Conservation (phyloP, 208 protist genomes). For the Trypanosoma mega region DNA sequence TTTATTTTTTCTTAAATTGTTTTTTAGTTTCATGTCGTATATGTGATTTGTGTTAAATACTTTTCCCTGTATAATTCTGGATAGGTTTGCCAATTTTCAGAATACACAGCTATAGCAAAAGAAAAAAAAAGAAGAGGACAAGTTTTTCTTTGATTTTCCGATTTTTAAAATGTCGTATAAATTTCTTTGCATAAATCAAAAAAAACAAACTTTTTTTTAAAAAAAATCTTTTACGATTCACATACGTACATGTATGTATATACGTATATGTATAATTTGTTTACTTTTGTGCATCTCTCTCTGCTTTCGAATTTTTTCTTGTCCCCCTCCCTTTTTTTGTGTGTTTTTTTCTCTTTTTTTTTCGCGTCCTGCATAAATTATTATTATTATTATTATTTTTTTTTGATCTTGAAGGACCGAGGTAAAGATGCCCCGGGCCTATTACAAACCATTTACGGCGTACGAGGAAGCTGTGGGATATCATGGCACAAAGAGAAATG, state of each 20-base stretch:
- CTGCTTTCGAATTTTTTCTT: too few relatives aligned
- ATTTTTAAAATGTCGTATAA: too few relatives aligned
- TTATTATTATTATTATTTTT: constrained; percentile 7
- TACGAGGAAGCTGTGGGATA: constrained; percentile 84
- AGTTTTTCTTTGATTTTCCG: too few relatives aligned
- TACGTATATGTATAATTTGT: neutral
- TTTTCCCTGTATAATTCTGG: too few relatives aligned
- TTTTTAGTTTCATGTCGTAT: constrained; percentile 4
- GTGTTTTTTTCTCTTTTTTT: constrained; percentile 17
- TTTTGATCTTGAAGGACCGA: too few relatives aligned
- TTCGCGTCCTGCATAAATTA: constrained; percentile 7
- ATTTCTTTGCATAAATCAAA: too few relatives aligned
- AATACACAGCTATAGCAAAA: too few relatives aligned
- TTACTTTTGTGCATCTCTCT: too few relatives aligned
- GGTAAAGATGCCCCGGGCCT: constrained; percentile 68
- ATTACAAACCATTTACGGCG: constrained; percentile 80
- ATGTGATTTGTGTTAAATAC: constrained; percentile 2
- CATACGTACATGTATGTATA: neutral
- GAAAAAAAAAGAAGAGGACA: too few relatives aligned
- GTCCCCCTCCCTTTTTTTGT: too few relatives aligned
- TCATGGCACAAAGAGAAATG: constrained; percentile 60
- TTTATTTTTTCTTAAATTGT: constrained; percentile 9
- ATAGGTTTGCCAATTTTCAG: too few relatives aligned
- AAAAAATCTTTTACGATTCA: neutral
- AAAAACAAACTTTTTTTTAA: too few relatives aligned